phyloP scores from a whole-genome alignment of 108 stramenopile genomes.

The Nitzschia sp. region DNA sequence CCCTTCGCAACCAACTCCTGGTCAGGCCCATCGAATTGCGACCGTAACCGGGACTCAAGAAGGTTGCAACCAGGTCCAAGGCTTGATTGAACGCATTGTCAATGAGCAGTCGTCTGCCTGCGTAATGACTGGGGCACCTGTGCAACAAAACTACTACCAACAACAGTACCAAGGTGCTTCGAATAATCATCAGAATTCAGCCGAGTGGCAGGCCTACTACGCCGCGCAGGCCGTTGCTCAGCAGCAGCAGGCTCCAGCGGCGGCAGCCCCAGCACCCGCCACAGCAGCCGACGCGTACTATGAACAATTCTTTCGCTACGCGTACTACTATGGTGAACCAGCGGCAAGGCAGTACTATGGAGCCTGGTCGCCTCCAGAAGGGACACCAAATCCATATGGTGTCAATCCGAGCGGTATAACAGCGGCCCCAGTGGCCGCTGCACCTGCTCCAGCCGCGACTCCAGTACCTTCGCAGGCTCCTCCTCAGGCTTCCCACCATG shows the following conservation, averaged over 20 bases:
- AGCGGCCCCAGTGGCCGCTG: slow-evolving; percentile 38
- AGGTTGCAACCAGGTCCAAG: slow-evolving; percentile 67
- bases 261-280: slow-evolving; percentile 29
- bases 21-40: slow-evolving; percentile 72
- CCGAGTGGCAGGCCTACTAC: slow-evolving; percentile 56
- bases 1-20: slow-evolving; percentile 73
- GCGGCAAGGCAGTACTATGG: slow-evolving; percentile 88
- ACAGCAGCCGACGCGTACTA: slow-evolving; percentile 84
- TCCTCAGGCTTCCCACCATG: slow-evolving; percentile 10
- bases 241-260: slow-evolving; percentile 41
- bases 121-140: slow-evolving; percentile 69
- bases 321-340: slow-evolving; percentile 78
- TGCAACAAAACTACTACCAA: slow-evolving; percentile 33
- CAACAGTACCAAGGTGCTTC: slow-evolving; percentile 6
- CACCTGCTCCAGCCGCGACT: slow-evolving; percentile 28
- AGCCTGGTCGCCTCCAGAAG: slow-evolving; percentile 85
- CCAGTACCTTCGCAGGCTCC: slow-evolving; percentile 16
- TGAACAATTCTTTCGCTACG: slow-evolving; percentile 87
- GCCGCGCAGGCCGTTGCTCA: slow-evolving; percentile 30
- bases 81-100: slow-evolving; percentile 77
- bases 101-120: slow-evolving; percentile 77
- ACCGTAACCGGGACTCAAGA: slow-evolving; percentile 75
- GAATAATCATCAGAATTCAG: slow-evolving; percentile 34
- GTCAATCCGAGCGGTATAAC: slow-evolving; percentile 47
- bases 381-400: slow-evolving; percentile 87